Conservation (phyloP, 2,329 filamentous ascomycete species). For the Beauveria asiatica region DNA sequence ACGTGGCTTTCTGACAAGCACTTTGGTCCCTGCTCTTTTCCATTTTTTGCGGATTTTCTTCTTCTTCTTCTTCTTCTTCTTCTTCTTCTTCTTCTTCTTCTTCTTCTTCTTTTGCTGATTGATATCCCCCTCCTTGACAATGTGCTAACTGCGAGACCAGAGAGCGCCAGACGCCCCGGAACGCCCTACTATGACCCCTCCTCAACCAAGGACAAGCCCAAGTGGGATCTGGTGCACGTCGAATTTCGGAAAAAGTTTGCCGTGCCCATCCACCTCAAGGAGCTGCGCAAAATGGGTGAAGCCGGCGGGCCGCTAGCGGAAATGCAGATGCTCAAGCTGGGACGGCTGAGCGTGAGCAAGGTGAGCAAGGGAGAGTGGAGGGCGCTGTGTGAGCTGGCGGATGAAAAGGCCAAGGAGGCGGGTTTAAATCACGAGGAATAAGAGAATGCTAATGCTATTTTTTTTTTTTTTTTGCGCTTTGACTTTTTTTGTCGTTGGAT, state of each 20-base stretch:
- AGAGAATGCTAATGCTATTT: background rate
- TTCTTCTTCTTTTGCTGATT: too few relatives aligned
- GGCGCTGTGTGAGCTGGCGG: constrained; percentile 47
- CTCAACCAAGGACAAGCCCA: constrained; percentile 47
- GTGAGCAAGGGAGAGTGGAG: constrained; percentile 59
- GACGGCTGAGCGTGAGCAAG: constrained; percentile 71
- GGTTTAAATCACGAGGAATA: constrained; percentile 28
- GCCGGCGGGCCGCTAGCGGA: constrained; percentile 50
- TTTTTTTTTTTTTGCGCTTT: background rate
- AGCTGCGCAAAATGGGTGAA: constrained; percentile 58
- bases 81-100: background rate
- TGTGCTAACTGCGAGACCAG: constrained; percentile 16
- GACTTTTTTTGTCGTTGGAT: background rate
- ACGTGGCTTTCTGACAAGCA: too few relatives aligned
- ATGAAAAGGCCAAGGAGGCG: constrained; percentile 31
- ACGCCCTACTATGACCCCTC: constrained; percentile 75
- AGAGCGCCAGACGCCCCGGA: constrained; percentile 23
- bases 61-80: too few relatives aligned
- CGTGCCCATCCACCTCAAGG: constrained; percentile 59
- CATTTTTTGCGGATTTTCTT: background rate
- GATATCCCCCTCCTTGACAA: background rate
- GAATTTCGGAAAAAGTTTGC: constrained; percentile 77
- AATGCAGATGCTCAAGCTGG: constrained; percentile 78
- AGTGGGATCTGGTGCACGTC: constrained; percentile 84
- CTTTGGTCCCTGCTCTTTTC: too few relatives aligned